Conservation (phyloP, 257 asterid species). For the Jaltomata sinuosa region DNA sequence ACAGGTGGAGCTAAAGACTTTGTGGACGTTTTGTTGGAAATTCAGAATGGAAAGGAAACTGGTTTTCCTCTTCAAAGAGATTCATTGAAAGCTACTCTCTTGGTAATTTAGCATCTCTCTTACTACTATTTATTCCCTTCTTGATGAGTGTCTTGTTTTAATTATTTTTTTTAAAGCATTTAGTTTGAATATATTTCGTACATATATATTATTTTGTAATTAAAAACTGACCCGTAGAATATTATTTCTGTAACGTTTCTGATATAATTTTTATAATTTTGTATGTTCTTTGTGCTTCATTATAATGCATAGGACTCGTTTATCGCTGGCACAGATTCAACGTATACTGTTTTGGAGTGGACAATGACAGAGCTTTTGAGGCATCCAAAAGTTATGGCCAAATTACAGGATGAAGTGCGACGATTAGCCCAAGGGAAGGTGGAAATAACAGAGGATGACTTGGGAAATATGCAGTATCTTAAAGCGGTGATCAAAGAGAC, state of each 20-base stretch:
- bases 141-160: too few relatives aligned
- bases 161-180: neutral
- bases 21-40: constrained; percentile 15
- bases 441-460: constrained; percentile 24
- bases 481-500: constrained; percentile 38
- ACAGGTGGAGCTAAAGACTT: constrained; percentile 4
- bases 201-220: too few relatives aligned
- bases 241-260: too few relatives aligned
- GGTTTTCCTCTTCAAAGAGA: constrained; percentile 14
- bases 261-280: neutral
- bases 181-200: neutral
- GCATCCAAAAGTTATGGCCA: constrained; percentile 20
- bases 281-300: neutral
- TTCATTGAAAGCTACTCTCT: neutral
- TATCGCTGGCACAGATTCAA: constrained; percentile 44
- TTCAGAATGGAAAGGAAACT: constrained; percentile 8
- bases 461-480: constrained; percentile 33
- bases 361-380: constrained; percentile 37
- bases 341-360: constrained; percentile 29
- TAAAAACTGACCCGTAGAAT: neutral
- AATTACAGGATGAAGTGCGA: constrained; percentile 27
- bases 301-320: constrained; percentile 23
- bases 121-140: too few relatives aligned
- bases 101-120: neutral
- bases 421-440: constrained; percentile 1